Base-by-base conservation (phyloP, 139 green algal genomes). In the Tetradesmus lagerheimii region DNA sequence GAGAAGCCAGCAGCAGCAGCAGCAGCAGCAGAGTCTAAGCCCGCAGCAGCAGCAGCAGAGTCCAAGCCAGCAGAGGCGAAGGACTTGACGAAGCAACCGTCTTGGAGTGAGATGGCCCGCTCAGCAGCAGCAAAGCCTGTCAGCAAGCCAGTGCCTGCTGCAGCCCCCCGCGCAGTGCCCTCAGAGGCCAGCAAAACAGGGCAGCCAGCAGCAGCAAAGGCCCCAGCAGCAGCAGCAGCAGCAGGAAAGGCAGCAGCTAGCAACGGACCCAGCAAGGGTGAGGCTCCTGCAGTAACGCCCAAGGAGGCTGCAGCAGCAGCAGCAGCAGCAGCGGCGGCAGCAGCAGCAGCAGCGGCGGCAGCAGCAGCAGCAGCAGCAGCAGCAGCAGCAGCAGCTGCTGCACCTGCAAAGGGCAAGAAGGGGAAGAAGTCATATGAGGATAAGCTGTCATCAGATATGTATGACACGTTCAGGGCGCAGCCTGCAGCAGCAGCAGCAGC, bases 391-490 rank as follows among this genome's bases (percentile, higher is more conserved):
- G 76, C 76, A 8, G 66, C 85, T 0, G 71, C 85, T 20, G 57
- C 85, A 20, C 27, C 41, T 16, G 76, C 50, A 18, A 50, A 34
- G 15, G 27, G 39, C 34, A 83, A 83, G 43, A 80, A 83, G 25
- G 67, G 74, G 57, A 88, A 88, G 64, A 64, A 64, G 38, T 29
- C 18, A 25, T 80, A 88, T 43, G 83, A 80, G 29, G 53, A 88
- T 23, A 88, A 78, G 35, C 25, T 80, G 64, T 67, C 38, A 29
- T 67, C 29, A 43, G 83, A 88, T n/a, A 80, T 88, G 83, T 88
- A 88, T 88, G 83, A 88, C 83, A 88, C 83, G 0, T 88, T 88
- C 83, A 88, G 83, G 45, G 16, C 45, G 29, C 27, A 31, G 12
- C 64, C 83, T 34, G 38, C 45, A 1, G 34, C 43, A 12, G 43